Evolutionary conservation across 2,329 filamentous ascomycete genomes (phyloP).

Genomic region (Blumeria graminis): DNA sequence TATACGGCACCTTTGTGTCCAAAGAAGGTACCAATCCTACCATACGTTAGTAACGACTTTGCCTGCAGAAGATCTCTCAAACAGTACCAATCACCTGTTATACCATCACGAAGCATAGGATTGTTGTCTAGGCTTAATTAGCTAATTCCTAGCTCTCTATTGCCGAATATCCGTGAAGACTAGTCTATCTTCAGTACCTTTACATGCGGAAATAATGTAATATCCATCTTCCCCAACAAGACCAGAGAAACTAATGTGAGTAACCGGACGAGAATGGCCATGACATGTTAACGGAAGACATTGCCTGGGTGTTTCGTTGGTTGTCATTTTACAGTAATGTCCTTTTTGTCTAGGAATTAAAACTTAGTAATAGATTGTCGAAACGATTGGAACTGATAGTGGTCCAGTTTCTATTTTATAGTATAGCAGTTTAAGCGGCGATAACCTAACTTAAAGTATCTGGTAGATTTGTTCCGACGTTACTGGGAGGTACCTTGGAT

Average conservation of each 20-base stretch:
- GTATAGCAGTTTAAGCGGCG: too few species aligned
- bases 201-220: constrained; percentile 51
- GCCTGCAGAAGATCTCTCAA: not conserved
- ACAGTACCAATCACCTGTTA: constrained; percentile 72
- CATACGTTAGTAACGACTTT: constrained; percentile 6
- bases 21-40: constrained; percentile 81
- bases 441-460: too few species aligned
- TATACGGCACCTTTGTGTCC: constrained; percentile 97
- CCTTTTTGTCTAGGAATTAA: not conserved
- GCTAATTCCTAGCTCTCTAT: not conserved
- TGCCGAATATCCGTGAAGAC: not conserved
- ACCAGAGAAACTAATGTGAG: constrained; percentile 48
- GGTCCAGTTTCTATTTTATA: too few species aligned
- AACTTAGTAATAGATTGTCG: not conserved
- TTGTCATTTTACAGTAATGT: constrained; percentile 10
- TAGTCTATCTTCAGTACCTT: constrained; percentile 21
- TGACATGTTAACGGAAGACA: constrained; percentile 49
- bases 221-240: constrained; percentile 38
- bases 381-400: too few species aligned
- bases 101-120: constrained; percentile 88
- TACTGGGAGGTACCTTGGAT: too few species aligned
- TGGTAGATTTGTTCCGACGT: too few species aligned
- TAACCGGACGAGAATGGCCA: constrained; percentile 50
- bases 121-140: constrained; percentile 49
- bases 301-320: constrained; percentile 11